These are phyloP conservation scores for Blastomyces gilchristii DNA, from an alignment of 2,329 filamentous ascomycete genomes.

Conservation along the genomic window DNA sequence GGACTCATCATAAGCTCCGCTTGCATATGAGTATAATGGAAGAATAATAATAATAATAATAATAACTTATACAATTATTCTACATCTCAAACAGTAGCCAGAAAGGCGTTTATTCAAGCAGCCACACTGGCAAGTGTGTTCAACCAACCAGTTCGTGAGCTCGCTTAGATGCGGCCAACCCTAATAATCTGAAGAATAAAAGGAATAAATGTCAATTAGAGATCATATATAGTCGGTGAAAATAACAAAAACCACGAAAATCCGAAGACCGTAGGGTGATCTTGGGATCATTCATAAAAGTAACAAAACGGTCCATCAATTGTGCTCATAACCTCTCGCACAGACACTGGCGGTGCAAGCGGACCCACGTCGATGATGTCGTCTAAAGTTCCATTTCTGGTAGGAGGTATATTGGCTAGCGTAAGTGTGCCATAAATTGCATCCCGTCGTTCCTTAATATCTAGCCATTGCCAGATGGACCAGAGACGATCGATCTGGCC, in stretches of 20 bases:
- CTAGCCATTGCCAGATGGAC: constrained; percentile 19
- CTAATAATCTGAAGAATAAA: background rate
- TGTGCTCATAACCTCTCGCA: constrained; percentile 18
- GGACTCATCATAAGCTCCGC: no score
- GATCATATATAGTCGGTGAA: background rate
- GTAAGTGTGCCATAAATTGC: constrained; percentile 11
- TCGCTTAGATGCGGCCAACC: background rate
- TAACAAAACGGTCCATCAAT: constrained; percentile 21
- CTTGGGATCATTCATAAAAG: constrained; percentile 16
- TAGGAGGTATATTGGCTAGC: constrained; percentile 15
- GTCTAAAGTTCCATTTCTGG: constrained; percentile 20
- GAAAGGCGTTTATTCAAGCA: background rate
- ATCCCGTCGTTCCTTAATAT: constrained; percentile 10
- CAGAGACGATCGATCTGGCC: constrained; percentile 18
- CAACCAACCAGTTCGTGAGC: background rate
- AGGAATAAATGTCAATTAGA: background rate
- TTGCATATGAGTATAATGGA: no score
- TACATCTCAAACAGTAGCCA: background rate
- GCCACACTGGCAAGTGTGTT: no score
- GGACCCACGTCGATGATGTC: constrained; percentile 19
- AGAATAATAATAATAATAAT: no score
- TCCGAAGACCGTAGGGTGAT: background rate
- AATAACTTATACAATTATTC: background rate
- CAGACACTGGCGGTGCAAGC: constrained; percentile 13
- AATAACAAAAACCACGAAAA: background rate